Evolutionary conservation across 2,329 filamentous ascomycete species (phyloP), one percentile per base, ranked within the genome.

Genomic region (Aspergillus quadrilineatus): DNA sequence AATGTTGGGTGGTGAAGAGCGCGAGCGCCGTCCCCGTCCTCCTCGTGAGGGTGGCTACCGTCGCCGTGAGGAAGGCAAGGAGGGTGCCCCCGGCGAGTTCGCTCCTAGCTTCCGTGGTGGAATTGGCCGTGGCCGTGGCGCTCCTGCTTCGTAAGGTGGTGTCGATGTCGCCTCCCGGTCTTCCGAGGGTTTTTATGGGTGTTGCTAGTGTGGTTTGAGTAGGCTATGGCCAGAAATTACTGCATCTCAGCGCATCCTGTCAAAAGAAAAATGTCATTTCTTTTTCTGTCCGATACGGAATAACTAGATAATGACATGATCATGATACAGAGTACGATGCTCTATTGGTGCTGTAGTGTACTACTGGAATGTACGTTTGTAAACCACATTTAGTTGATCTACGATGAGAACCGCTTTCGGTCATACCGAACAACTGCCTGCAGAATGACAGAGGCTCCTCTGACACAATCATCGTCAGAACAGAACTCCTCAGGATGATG

Each of bases 101-200:
- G 88, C 89, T 81, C 92, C 92, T 76, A 86, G 89, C 79, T 96
- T 96, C 89, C 90, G 89, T 84, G 89, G 89, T 83, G 90, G 89
- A 74, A 89, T 89, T 77, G 92, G 91, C 77, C 90, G 91, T 87
- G 91, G 90, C 79, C 89, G 90, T 83, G 88, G 88, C 74, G 86
- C 80, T 73, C 83, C 89, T 80, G 85, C 89, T 69, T 75, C 74
- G 62, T 72, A 53, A 69, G 57, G 59, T 60, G 61, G 61, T 69
- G 39, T 42, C 14, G n/a, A 42, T 42, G 44, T 17, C 29, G 64
- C 66, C 63, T 67, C 65, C 68, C 60, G 67, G 70, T 73, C 68
- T 63, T 68, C 65, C 65, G 62, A 65, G 65, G 69, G 69, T 48
- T 53, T 59, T 32, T 15, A 36, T 49, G 56, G 51, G 58, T 60